phyloP scores from a whole-genome alignment of 768 basidiomycete genomes.

The Leccinum aurantiacum region DNA sequence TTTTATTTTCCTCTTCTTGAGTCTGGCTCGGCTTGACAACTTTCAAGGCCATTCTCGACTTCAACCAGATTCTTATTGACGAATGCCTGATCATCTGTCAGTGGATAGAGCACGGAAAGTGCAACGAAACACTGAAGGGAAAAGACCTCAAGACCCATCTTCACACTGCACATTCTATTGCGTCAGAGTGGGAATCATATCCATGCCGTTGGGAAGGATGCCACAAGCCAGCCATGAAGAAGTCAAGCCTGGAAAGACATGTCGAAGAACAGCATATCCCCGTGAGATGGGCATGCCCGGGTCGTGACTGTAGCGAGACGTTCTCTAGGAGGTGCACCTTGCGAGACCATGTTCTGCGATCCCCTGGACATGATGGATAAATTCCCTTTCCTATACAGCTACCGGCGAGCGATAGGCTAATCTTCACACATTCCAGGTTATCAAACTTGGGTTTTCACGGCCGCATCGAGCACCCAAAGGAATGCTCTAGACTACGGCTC shows the following conservation, averaged over 20 bases:
- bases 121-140: background rate
- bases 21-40: background rate
- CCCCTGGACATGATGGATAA: background rate
- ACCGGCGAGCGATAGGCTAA: background rate
- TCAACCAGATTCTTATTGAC: constrained; percentile 6
- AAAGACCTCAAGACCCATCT: constrained; percentile 11
- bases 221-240: no score
- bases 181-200: no score
- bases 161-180: background rate
- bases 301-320: background rate
- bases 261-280: constrained; percentile 12
- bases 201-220: no score
- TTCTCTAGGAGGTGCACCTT: constrained; percentile 2
- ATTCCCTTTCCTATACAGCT: background rate
- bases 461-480: background rate
- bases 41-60: constrained; percentile 3
- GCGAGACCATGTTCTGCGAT: background rate
- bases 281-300: constrained; percentile 11
- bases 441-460: background rate
- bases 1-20: accelerated
- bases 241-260: background rate
- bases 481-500: background rate
- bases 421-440: background rate
- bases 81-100: constrained; percentile 1
- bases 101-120: constrained; percentile 6